Evolutionary conservation across 2,329 filamentous ascomycete genomes (phyloP).

Genomic region (Pseudocercospora crystallina): DNA sequence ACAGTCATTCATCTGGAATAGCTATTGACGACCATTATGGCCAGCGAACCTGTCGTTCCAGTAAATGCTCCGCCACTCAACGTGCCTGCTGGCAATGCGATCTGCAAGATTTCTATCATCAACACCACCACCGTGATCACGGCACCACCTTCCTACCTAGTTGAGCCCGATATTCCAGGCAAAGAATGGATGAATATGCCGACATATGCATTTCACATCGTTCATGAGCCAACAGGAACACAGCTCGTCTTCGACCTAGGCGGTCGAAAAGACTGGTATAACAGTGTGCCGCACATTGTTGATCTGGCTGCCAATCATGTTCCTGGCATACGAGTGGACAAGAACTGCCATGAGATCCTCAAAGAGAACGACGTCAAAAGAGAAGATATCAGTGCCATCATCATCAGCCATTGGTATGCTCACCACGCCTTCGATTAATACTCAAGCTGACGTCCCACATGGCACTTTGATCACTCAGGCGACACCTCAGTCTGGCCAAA

Average conservation of each 20-base stretch:
- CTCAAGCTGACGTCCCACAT: constrained; percentile 14
- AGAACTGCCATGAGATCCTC: constrained; percentile 34
- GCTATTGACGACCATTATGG: not conserved
- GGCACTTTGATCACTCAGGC: constrained; percentile 21
- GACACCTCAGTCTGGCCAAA: constrained; percentile 36
- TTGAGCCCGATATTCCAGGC: constrained; percentile 37
- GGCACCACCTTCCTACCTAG: constrained; percentile 20
- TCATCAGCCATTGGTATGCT: constrained; percentile 43
- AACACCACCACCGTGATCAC: constrained; percentile 18
- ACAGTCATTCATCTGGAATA: not conserved
- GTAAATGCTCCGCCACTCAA: not conserved
- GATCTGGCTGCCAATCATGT: constrained; percentile 22
- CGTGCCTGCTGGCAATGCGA: not conserved
- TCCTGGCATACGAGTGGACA: constrained; percentile 20
- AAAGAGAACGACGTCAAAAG: constrained; percentile 32
- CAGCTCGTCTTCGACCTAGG: constrained; percentile 45
- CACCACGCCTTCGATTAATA: constrained; percentile 1
- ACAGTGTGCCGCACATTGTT: constrained; percentile 27
- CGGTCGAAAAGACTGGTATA: constrained; percentile 34
- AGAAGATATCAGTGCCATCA: constrained; percentile 36
- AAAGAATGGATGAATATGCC: constrained; percentile 35
- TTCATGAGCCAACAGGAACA: constrained; percentile 34
- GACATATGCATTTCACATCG: constrained; percentile 46
- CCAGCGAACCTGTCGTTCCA: not conserved
- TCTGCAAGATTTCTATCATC: constrained; percentile 25